phyloP scores from a whole-genome alignment of 2,329 filamentous ascomycete genomes.

The Aspergillus proliferans region DNA sequence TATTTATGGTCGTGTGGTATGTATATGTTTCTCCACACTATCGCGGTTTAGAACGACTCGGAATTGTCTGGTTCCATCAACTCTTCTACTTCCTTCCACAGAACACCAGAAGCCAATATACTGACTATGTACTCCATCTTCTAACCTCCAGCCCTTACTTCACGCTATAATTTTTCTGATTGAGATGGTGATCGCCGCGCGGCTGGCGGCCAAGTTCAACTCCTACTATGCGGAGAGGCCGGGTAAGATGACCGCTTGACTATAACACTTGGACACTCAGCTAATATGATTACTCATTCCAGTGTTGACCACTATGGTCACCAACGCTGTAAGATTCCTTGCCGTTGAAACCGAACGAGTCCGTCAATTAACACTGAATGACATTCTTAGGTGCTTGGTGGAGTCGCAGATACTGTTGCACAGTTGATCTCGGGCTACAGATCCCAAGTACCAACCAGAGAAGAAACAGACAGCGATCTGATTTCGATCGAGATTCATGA shows the following conservation, averaged over 20 bases:
- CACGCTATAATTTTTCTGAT: slow-evolving; percentile 79
- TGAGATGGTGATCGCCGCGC: slow-evolving; percentile 78
- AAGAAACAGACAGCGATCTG: slow-evolving; percentile 56
- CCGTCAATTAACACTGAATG: slow-evolving; percentile 8
- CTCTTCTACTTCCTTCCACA: too few relatives aligned
- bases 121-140: slow-evolving; percentile 5
- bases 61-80: neutral
- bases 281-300: slow-evolving; percentile 16
- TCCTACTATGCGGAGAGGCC: slow-evolving; percentile 87
- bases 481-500: slow-evolving; percentile 85
- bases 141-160: slow-evolving; percentile 64
- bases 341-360: neutral
- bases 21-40: slow-evolving; percentile 9
- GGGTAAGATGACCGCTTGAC: slow-evolving; percentile 45
- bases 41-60: neutral
- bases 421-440: slow-evolving; percentile 79
- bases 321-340: slow-evolving; percentile 67
- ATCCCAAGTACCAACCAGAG: slow-evolving; percentile 53
- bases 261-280: slow-evolving; percentile 1
- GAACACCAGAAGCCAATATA: too few relatives aligned
- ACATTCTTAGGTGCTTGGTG: slow-evolving; percentile 63
- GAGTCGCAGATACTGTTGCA: slow-evolving; percentile 92
- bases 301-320: slow-evolving; percentile 98
- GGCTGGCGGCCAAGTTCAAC: slow-evolving; percentile 83
- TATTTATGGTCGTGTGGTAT: slow-evolving; percentile 41